These are phyloP conservation scores for Penicillium ucsense DNA, from an alignment of 495 filamentous ascomycete species.

Conservation along the genomic window DNA sequence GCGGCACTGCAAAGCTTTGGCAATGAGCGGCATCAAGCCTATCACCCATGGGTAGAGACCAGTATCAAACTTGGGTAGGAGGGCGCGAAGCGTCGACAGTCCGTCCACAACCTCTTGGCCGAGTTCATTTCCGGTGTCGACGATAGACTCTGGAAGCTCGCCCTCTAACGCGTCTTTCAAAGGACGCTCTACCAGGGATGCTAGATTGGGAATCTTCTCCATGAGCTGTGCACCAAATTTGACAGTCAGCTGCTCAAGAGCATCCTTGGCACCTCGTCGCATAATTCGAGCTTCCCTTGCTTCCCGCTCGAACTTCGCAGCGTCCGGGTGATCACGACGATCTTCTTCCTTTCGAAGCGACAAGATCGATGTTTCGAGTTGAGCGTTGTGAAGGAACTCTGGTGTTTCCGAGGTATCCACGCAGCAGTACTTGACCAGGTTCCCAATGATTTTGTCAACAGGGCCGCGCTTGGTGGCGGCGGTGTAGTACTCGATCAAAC, in stretches of 20 bases:
- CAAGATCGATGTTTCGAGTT: slow-evolving; percentile 66
- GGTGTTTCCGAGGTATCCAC: slow-evolving; percentile 95
- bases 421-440: slow-evolving; percentile 92
- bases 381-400: slow-evolving; percentile 73
- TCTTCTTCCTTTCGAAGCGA: slow-evolving; percentile 96
- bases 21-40: slow-evolving; percentile 73
- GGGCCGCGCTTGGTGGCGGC: slow-evolving; percentile 63
- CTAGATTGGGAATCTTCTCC: slow-evolving; percentile 69
- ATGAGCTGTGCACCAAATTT: slow-evolving; percentile 72
- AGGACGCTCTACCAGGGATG: slow-evolving; percentile 67
- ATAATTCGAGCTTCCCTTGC: slow-evolving; percentile 79
- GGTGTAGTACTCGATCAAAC: slow-evolving; percentile 78
- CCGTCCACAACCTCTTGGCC: slow-evolving; percentile 92
- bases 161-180: slow-evolving; percentile 62
- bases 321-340: slow-evolving; percentile 81
- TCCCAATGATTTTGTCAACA: slow-evolving; percentile 87
- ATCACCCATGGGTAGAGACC: slow-evolving; percentile 69
- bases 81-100: slow-evolving; percentile 81
- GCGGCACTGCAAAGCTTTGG: slow-evolving; percentile 73
- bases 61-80: slow-evolving; percentile 71
- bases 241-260: slow-evolving; percentile 73
- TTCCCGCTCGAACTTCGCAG: slow-evolving; percentile 77
- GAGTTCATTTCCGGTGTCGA: slow-evolving; percentile 54
- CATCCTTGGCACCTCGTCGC: slow-evolving; percentile 86
- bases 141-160: slow-evolving; percentile 62